These are phyloP conservation scores for Backusella circina DNA, from an alignment of 192 early-diverging fungal species.

Conservation along the genomic window DNA sequence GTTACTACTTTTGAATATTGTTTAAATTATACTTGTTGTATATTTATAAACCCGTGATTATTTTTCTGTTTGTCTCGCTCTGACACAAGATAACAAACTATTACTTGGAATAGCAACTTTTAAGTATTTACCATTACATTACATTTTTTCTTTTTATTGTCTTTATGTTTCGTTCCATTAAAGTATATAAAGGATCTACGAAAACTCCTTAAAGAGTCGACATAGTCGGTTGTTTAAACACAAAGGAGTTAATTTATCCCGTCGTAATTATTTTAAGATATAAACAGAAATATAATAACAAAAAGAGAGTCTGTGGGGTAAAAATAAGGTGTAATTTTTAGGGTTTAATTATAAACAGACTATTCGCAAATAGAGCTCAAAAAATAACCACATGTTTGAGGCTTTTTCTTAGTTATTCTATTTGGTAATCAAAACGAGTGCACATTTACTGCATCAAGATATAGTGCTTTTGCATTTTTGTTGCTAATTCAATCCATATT, in stretches of 20 bases:
- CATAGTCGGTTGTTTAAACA: neutral
- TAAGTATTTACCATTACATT: neutral
- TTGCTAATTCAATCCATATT: neutral
- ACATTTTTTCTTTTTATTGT: neutral
- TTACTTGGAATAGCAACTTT: constrained; percentile 5
- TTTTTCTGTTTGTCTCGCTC: neutral
- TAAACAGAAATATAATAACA: too few relatives aligned
- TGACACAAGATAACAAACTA: neutral
- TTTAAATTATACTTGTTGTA: neutral
- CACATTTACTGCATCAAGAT: neutral
- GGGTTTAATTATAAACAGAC: neutral
- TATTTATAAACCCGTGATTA: neutral
- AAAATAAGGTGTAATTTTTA: neutral
- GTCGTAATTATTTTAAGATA: neutral
- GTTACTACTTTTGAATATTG: neutral
- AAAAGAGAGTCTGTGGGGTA: neutral
- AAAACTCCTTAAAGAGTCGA: neutral
- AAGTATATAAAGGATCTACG: neutral
- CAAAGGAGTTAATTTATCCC: neutral
- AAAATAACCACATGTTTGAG: neutral
- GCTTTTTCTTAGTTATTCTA: neutral
- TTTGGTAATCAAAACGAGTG: neutral
- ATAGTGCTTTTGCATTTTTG: neutral
- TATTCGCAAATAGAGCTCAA: neutral
- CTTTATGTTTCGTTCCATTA: neutral